These are phyloP conservation scores for Salvia splendens DNA, from an alignment of 257 asterid species.

Conservation along the genomic window DNA sequence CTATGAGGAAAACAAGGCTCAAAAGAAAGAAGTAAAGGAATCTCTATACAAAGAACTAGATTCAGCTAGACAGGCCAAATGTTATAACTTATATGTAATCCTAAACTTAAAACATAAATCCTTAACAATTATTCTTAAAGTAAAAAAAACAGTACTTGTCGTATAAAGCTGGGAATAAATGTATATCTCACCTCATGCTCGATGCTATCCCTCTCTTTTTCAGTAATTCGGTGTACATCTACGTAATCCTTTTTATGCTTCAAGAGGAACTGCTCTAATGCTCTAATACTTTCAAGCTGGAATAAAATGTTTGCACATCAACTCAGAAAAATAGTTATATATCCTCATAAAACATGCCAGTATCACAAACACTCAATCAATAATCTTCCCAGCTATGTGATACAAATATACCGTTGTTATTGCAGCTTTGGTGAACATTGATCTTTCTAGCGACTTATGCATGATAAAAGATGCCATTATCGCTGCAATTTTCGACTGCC, in stretches of 20 bases:
- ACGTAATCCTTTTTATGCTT: conserved; percentile 91
- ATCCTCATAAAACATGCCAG: not conserved
- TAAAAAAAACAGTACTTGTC: not conserved
- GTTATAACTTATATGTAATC: too few relatives aligned
- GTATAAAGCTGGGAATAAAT: conserved; percentile 24
- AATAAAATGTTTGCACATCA: conserved; percentile 17
- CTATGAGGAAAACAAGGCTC: not conserved
- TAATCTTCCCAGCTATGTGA: not conserved
- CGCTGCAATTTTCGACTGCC: conserved; percentile 80
- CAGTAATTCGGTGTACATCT: conserved; percentile 85
- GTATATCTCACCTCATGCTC: conserved; percentile 79
- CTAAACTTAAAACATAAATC: too few relatives aligned
- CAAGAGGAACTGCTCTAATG: conserved; percentile 79
- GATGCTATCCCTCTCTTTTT: conserved; percentile 88
- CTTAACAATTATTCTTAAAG: too few relatives aligned
- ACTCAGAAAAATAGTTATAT: conserved; percentile 3
- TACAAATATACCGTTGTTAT: conserved; percentile 60
- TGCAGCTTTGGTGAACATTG: conserved; percentile 79
- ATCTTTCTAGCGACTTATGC: conserved; percentile 66
- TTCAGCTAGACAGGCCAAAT: not conserved
- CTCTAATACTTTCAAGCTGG: conserved; percentile 76
- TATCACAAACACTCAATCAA: conserved; percentile 2
- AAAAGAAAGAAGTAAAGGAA: conserved; percentile 3
- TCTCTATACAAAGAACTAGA: conserved; percentile 14
- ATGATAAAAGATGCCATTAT: conserved; percentile 83